Evolutionary conservation across 177 flowering plant genomes (phyloP).

Genomic region (Telopea speciosissima): DNA sequence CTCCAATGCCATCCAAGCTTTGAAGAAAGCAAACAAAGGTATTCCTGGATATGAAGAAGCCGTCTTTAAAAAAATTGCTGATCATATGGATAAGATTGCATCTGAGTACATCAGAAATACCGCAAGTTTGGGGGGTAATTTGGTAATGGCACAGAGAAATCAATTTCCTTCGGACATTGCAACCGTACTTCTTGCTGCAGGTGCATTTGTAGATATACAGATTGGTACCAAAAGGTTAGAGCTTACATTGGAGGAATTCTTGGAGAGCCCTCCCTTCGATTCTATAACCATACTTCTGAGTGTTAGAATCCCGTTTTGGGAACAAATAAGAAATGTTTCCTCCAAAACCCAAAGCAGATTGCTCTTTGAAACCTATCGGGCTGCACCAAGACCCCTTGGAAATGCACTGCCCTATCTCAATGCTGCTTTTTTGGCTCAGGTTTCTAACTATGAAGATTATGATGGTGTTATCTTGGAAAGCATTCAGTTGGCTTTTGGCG

Average conservation of each 20-base stretch:
- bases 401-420: constrained; percentile 72
- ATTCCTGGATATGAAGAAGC: constrained; percentile 10
- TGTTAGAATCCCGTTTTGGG: constrained; percentile 50
- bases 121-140: constrained; percentile 88
- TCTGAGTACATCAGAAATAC: constrained; percentile 63
- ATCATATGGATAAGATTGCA: constrained; percentile 79
- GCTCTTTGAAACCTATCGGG: constrained; percentile 70
- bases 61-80: constrained; percentile 50
- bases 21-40: constrained; percentile 32
- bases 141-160: constrained; percentile 80
- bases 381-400: constrained; percentile 80
- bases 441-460: constrained; percentile 25
- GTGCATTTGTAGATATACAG: constrained; percentile 41
- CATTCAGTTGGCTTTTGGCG: constrained; percentile 72
- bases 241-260: constrained; percentile 65
- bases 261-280: constrained; percentile 50
- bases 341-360: constrained; percentile 19
- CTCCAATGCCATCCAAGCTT: constrained; percentile 49
- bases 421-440: constrained; percentile 74
- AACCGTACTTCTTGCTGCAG: constrained; percentile 69
- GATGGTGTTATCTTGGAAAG: constrained; percentile 31
- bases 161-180: constrained; percentile 82
- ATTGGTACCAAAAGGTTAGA: constrained; percentile 25
- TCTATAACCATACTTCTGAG: constrained; percentile 45
- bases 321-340: constrained; percentile 11